Base-by-base conservation (phyloP, 1,284 basidiomycete species). In the Leccinum angustisporum region DNA sequence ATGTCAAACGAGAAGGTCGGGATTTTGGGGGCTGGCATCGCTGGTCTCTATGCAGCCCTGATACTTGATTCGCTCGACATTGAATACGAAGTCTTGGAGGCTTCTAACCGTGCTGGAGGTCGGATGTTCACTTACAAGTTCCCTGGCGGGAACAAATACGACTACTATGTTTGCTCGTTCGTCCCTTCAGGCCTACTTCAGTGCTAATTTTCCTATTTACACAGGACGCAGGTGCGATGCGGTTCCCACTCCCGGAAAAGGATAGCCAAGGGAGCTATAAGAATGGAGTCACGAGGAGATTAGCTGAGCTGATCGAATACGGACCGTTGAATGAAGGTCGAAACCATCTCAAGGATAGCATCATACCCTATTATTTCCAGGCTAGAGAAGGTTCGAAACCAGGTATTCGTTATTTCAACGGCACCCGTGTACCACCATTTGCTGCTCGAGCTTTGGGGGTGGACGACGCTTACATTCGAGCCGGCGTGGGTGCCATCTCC, bases 31-130 rank as follows among this genome's bases (percentile, higher is more conserved):
- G 67, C 68, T 38, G 74, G 76, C 3, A 66, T 72, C 5, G 77
- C 77, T 16, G 77, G 78, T 18, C 64, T 78, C n/a, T 79, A 78
- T 58, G 63, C 73, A 1, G 76, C 74, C 30, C 63, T 78, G 60
- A 76, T 78, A 0, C 72, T 79, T 8, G 68, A 78, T 11, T 63
- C 59, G 4, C 68, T 75, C 16, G 67, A 65, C 11, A 74, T 78
- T 57, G 21, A 60, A 1, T 79, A 74, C 58, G 67, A 76, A 34
- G 71, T 78, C n/a, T 54, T 78, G 0, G 77, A 79, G 59, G 76
- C 72, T 2, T 59, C 55, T 4, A 55, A 65, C 4, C 64, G 68
- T 25, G 54, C 63, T 25, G 77, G 77, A 7, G 78, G 77, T 1
- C 69, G 77, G 0, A 60, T 78, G n/a, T 72, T 61, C 38, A 79